Base-by-base conservation (phyloP, 2,329 filamentous ascomycete genomes). In the Colletotrichum tanaceti region DNA sequence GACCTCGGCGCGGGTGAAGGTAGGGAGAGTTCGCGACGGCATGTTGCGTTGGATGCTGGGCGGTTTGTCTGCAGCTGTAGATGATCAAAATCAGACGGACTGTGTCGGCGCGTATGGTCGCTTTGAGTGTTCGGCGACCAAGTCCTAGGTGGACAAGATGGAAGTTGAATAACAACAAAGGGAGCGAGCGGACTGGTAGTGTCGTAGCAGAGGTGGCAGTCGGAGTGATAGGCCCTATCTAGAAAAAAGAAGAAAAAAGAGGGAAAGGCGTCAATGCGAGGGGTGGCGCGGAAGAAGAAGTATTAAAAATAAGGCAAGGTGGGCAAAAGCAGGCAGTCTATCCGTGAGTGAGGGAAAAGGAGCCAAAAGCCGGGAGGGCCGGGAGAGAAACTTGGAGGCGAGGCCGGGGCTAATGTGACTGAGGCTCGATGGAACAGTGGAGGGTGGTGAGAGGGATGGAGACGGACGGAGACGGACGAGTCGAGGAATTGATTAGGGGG, bases 11-110 rank as follows among this genome's bases (percentile, higher is more conserved):
- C 86, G 86, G 58, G 93, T 91, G 76, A 98, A 91, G 35, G 91
- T 95, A 65, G 95, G 95, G 58, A 98, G 89, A 57, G 89, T 94
- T 77, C 88, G 88, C 75, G 89, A 89, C 73, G 94, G 92, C 93
- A 97, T 97, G 44, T 47, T 63, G 24, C 5, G 52, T 44, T 14
- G 39, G 50, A 13, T 11, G 32, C 58, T 39, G 35, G 28, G 50
- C 20, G 44, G 72, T 73, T 35, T 39, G n/a, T 39, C 35, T 38
- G 65, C 61, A 65, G 58, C 62, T 57, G 63, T 64, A 54, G 63
- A 54, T 62, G 43, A 52, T 72, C 54, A 57, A 60, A 69, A 10
- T 39, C 14, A 44, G 22, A 32, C 5, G 28, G 41, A 24, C 20
- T 22, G 28, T 55, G 28, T 41, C 13, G 18, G n/a, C 47, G 20